A percentile compares a stretch with the other conserved stretches of the same genome.
These are phyloP conservation scores for Plasmodium gallinaceum DNA, from an alignment of 169 alveolate genomes.

Conservation along the genomic window DNA sequence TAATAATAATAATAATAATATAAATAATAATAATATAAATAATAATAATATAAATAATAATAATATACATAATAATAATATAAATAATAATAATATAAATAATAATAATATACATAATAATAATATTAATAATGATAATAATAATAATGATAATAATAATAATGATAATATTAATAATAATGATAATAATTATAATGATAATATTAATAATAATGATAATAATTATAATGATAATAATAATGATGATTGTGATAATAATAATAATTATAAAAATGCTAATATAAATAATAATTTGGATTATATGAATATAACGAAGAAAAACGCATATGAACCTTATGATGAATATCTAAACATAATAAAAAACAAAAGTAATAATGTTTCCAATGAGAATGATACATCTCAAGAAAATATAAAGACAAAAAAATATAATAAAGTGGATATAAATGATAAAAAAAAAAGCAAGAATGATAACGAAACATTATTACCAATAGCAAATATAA, in stretches of 20 bases:
- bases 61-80: neutral
- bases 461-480: constrained; percentile 61
- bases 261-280: neutral
- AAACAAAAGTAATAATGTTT: constrained; percentile 33
- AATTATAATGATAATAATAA: neutral
- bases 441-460: constrained; percentile 35
- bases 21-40: neutral
- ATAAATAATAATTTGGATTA: constrained; percentile 14
- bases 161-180: constrained; percentile 1
- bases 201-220: neutral
- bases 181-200: neutral
- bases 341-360: constrained; percentile 22
- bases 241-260: neutral
- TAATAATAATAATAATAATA: neutral
- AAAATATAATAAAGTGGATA: constrained; percentile 1
- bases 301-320: neutral
- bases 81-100: constrained; percentile 1
- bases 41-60: neutral
- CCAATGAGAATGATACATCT: constrained; percentile 34
- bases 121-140: neutral
- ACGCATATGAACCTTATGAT: constrained; percentile 16
- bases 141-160: neutral
- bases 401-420: constrained; percentile 38
- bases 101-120: neutral
- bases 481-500: constrained; percentile 96